phyloP scores from a whole-genome alignment of 257 asterid species.

The Plectranthus barbatus region DNA sequence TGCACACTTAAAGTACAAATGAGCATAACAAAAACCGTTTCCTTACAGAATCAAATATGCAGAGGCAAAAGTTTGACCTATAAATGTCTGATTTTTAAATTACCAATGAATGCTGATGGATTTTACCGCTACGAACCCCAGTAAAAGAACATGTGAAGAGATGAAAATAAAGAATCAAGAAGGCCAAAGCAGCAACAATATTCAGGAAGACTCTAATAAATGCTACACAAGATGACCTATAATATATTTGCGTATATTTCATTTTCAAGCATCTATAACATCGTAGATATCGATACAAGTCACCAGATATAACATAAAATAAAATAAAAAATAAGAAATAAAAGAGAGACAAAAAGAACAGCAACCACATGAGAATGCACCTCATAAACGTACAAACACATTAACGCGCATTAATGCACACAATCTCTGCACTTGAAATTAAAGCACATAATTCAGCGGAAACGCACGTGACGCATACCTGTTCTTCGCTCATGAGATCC shows the following conservation, averaged over 20 bases:
- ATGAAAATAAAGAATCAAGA: background rate
- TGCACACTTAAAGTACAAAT: background rate
- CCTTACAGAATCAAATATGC: background rate
- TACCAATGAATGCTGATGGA: background rate
- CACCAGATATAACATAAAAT: too few species aligned
- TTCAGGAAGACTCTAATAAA: too few species aligned
- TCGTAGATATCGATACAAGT: background rate
- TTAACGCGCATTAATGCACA: background rate
- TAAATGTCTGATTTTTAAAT: background rate
- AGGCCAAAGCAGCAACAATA: too few species aligned
- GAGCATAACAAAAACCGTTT: too few species aligned
- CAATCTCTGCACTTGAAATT: background rate
- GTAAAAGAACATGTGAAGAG: background rate
- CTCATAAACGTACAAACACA: background rate
- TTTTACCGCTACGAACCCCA: background rate
- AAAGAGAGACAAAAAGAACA: background rate
- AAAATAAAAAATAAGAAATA: too few species aligned
- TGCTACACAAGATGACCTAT: background rate
- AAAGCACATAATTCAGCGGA: background rate
- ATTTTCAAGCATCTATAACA: too few species aligned
- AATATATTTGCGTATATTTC: background rate
- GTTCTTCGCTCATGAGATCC: conserved; percentile 88
- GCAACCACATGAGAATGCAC: background rate
- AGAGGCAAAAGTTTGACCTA: background rate
- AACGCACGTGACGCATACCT: conserved; percentile 35